Evolutionary conservation across 129 eudicot genomes (phyloP).

Genomic region (Tagetes erecta): DNA sequence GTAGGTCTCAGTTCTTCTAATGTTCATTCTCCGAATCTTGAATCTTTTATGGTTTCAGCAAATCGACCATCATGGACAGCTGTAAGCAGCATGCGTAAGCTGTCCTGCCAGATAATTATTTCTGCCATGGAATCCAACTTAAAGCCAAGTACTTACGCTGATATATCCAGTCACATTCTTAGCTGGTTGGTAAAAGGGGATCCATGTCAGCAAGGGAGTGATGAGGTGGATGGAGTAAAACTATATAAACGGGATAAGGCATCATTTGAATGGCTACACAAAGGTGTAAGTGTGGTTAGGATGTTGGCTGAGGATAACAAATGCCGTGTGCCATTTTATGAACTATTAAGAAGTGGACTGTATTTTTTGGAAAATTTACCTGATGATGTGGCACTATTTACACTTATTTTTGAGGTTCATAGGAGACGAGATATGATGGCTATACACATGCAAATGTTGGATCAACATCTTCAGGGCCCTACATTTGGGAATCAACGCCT

Average conservation of each 20-base stretch:
- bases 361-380: conserved; percentile 87
- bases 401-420: conserved; percentile 93
- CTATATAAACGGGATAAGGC: conserved; percentile 77
- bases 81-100: conserved; percentile 80
- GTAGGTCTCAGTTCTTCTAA: conserved; percentile 31
- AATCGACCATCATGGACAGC: conserved; percentile 72
- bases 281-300: conserved; percentile 91
- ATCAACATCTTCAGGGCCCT: conserved; percentile 96
- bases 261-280: conserved; percentile 81
- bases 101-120: conserved; percentile 85
- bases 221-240: conserved; percentile 64
- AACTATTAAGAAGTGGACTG: conserved; percentile 77
- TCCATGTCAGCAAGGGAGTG: conserved; percentile 71
- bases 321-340: conserved; percentile 96
- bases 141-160: conserved; percentile 87
- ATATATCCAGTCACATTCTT: conserved; percentile 77
- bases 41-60: conserved; percentile 86
- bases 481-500: conserved; percentile 88
- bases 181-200: conserved; percentile 93
- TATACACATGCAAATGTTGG: conserved; percentile 96
- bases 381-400: conserved; percentile 90
- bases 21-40: conserved; percentile 77
- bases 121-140: conserved; percentile 65
- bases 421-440: conserved; percentile 97
- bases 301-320: conserved; percentile 81